phyloP scores from a whole-genome alignment of 495 filamentous ascomycete genomes.

The Hypoxylon crocopeplum region DNA sequence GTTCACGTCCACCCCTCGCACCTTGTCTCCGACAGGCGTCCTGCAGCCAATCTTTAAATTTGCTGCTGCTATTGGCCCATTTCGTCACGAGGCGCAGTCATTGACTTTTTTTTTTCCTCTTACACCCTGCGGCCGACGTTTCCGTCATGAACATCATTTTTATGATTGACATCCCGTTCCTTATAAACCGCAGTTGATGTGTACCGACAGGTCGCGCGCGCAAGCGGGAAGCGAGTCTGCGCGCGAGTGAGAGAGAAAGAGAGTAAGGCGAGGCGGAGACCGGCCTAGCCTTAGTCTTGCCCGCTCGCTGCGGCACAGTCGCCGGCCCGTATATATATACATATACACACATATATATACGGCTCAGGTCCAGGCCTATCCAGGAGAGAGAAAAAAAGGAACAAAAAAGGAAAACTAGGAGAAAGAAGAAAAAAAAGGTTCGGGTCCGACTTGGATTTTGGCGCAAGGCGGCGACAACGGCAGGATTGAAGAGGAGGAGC shows the following conservation, averaged over 20 bases:
- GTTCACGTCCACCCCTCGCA: conserved; percentile 34
- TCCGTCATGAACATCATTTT: conserved; percentile 36
- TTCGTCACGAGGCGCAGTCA: conserved; percentile 35
- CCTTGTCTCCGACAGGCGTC: conserved; percentile 34
- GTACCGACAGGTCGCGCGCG: conserved; percentile 28
- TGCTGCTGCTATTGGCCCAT: conserved; percentile 36
- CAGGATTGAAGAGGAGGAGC: conserved; percentile 20
- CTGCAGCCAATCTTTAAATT: conserved; percentile 39
- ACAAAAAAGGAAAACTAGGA: neutral
- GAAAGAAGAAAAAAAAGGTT: conserved; percentile 1
- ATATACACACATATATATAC: conserved; percentile 28
- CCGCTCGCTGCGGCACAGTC: conserved; percentile 35
- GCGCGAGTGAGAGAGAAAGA: conserved; percentile 34
- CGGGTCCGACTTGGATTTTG: conserved; percentile 26
- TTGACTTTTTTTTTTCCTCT: conserved; percentile 25
- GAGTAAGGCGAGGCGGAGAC: conserved; percentile 42
- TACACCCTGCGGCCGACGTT: conserved; percentile 27
- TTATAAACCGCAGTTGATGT: conserved; percentile 42
- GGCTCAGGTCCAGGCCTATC: conserved; percentile 17
- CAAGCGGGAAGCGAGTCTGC: conserved; percentile 41
- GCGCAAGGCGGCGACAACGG: conserved; percentile 21
- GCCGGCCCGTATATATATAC: conserved; percentile 15
- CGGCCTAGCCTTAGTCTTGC: conserved; percentile 26
- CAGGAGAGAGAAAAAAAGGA: conserved; percentile 8
- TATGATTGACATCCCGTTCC: conserved; percentile 30